phyloP scores from a whole-genome alignment of 768 basidiomycete genomes.

The Rhodotorula paludigena region DNA sequence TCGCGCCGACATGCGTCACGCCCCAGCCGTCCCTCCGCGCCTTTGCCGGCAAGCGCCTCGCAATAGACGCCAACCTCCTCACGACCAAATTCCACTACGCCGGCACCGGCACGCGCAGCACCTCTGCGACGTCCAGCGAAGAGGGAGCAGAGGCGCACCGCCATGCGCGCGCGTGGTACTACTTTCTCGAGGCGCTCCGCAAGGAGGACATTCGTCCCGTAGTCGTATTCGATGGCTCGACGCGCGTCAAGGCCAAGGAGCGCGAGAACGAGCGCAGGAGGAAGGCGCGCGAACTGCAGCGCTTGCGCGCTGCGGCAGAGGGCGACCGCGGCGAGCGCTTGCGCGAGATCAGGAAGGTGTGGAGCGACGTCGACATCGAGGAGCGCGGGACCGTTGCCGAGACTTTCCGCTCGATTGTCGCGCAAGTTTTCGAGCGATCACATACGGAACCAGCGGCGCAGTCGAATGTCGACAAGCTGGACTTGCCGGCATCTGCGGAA shows the following conservation, averaged over 20 bases:
- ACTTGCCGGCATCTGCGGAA: no score
- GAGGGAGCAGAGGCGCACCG: neutral
- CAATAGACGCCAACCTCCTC: constrained; percentile 36
- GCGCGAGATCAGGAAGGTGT: neutral
- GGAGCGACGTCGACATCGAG: neutral
- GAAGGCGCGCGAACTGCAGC: constrained; percentile 8
- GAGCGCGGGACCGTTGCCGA: neutral
- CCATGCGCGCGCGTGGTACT: constrained; percentile 23
- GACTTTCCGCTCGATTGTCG: neutral
- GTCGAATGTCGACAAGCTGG: no score
- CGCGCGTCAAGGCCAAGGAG: constrained; percentile 22
- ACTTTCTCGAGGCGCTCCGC: constrained; percentile 17
- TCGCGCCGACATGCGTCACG: constrained; percentile 4
- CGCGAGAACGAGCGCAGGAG: constrained; percentile 13
- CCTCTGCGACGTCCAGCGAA: no score
- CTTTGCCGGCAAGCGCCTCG: constrained; percentile 16
- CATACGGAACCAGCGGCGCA: no score
- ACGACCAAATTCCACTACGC: constrained; percentile 27
- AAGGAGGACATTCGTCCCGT: constrained; percentile 11
- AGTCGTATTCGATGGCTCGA: constrained; percentile 36
- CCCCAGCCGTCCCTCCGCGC: constrained; percentile 2
- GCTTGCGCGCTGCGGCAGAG: constrained; percentile 12
- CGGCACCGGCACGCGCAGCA: neutral
- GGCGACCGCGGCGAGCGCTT: neutral
- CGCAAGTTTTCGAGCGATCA: no score